phyloP scores from a whole-genome alignment of 805 yeast species.

The Komagataella populi region DNA sequence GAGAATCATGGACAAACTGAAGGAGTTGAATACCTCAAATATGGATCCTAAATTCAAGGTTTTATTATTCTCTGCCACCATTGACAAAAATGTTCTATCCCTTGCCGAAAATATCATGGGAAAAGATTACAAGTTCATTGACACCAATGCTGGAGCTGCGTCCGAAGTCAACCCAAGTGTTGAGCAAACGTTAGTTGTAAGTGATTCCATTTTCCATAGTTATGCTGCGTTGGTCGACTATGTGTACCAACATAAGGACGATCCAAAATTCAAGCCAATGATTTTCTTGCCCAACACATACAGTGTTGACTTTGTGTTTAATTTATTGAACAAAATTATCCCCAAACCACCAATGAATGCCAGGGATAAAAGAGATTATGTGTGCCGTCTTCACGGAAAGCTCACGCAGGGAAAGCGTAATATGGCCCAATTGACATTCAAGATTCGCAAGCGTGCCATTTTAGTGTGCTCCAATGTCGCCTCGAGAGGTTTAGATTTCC shows the following conservation, averaged over 20 bases:
- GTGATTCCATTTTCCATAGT: slow-evolving; percentile 42
- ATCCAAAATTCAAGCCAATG: slow-evolving; percentile 55
- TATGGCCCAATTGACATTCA: slow-evolving; percentile 15
- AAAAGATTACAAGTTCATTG: slow-evolving; percentile 39
- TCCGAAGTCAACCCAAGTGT: slow-evolving; percentile 58
- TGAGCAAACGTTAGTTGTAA: slow-evolving; percentile 46
- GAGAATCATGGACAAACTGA: slow-evolving; percentile 37
- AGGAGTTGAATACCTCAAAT: slow-evolving; percentile 12
- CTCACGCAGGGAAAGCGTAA: slow-evolving; percentile 52
- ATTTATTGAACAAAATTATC: slow-evolving; percentile 20
- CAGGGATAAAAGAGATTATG: slow-evolving; percentile 7
- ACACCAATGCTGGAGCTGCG: slow-evolving; percentile 61
- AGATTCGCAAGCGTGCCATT: slow-evolving; percentile 31
- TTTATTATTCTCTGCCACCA: slow-evolving; percentile 79
- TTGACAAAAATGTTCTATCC: slow-evolving; percentile 49
- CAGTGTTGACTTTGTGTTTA: slow-evolving; percentile 45
- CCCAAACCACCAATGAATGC: slow-evolving; percentile 4
- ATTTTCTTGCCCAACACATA: slow-evolving; percentile 72
- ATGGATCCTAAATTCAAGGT: slow-evolving; percentile 37
- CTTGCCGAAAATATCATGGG: slow-evolving; percentile 54
- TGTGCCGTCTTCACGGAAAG: slow-evolving; percentile 50
- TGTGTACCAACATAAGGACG: slow-evolving; percentile 21
- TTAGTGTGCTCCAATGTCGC: slow-evolving; percentile 85
- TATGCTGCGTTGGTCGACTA: slow-evolving; percentile 43
- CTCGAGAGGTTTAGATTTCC: slow-evolving; percentile 95